Evolutionary conservation across 1,139 yeast genomes (phyloP), one percentile per base, ranked within the genome.

Genomic region (Geotrichum histeridarum): DNA sequence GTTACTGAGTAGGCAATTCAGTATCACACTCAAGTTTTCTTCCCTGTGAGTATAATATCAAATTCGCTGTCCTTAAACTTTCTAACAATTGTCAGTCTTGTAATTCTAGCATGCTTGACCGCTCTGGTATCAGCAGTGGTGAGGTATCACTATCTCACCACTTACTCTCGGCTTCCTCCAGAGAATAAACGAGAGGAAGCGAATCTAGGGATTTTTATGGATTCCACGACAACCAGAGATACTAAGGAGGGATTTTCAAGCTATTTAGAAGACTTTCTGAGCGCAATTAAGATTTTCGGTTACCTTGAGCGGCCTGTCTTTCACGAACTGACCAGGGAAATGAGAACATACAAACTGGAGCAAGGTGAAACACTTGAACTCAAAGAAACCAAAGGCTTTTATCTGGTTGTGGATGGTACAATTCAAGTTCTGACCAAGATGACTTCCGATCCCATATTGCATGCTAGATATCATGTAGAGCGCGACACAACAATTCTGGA

Each of bases 271-370:
- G 96, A 91, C 57, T 93, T 93, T 63, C 72, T 93, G 49, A 79
- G 87, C 54, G 98, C 97, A 0, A 88, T 93, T 60, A 90, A 89
- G 70, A 88, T 93, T 17, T 93, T 93, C 72, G 99, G 99, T 1
- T 91, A 91, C 68, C 74, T 93, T 54, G 99, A 93, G 62, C 78
- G 85, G 56, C 86, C 87, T 1, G 97, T 93, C 1, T 91, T 93
- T 67, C 95, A 91, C 65, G 98, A 91, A 64, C 76, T 93, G 61
- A 91, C 98, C 5, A 85, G 87, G 64, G 87, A 86, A 58, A 87
- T 93, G 91, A 86, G 88, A 51, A 93, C 98, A 1, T 91, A 89
- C 65, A 86, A 88, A 61, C 69, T 93, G 44, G 83, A 83, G 36
- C 77, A 80, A 8, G 94, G 90, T 45, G 98, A 93, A 67, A 77